These are phyloP conservation scores for Claviceps fusiformis DNA, from an alignment of 2,329 filamentous ascomycete species.

Conservation along the genomic window DNA sequence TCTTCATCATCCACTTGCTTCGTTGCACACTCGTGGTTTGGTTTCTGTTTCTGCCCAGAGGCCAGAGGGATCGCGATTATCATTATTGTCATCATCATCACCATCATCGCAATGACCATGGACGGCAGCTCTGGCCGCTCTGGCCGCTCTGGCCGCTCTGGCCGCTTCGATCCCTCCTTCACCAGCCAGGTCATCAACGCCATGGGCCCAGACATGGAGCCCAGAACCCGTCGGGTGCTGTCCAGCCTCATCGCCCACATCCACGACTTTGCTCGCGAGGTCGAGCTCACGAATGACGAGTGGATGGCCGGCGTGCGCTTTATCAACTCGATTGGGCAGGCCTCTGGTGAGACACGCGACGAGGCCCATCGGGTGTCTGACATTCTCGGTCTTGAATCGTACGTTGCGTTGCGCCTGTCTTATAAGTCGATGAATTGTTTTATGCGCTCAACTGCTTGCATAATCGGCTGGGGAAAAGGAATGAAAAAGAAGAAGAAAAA, in stretches of 20 bases:
- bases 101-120: too few relatives aligned
- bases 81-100: too few relatives aligned
- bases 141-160: conserved; percentile 11
- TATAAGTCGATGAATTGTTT: too few relatives aligned
- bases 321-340: conserved; percentile 60
- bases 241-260: conserved; percentile 37
- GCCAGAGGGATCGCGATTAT: too few relatives aligned
- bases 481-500: too few relatives aligned
- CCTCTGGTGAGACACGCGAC: conserved; percentile 54
- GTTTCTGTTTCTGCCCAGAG: too few relatives aligned
- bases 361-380: conserved; percentile 63
- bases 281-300: conserved; percentile 63
- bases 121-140: conserved; percentile 10
- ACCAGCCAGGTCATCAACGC: conserved; percentile 59
- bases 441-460: too few relatives aligned
- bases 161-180: conserved; percentile 61
- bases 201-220: conserved; percentile 55
- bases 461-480: too few relatives aligned
- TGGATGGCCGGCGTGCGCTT: conserved; percentile 66
- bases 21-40: too few relatives aligned
- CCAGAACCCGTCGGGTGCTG: conserved; percentile 51
- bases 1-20: too few relatives aligned
- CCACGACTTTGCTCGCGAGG: conserved; percentile 28
- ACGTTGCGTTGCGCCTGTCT: too few relatives aligned
- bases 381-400: conserved; percentile 61